Percentiles rank a stretch among this genome's conserved stretches.
These are phyloP conservation scores for Cladophialophora psammophila DNA, from an alignment of 2,329 filamentous ascomycete genomes.

Conservation along the genomic window DNA sequence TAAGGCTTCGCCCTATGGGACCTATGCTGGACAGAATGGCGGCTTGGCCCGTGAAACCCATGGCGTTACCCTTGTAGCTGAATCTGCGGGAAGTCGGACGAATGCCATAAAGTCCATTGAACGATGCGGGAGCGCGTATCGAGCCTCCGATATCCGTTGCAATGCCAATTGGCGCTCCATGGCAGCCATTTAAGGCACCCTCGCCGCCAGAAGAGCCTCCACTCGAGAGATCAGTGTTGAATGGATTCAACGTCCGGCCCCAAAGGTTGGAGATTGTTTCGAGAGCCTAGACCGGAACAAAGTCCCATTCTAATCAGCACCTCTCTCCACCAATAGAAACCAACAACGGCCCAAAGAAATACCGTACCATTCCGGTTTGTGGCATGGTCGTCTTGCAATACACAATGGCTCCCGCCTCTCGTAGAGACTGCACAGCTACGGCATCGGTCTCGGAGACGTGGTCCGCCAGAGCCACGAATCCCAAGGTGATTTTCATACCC, in stretches of 20 bases:
- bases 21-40: conserved; percentile 54
- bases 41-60: conserved; percentile 17
- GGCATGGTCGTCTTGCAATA: conserved; percentile 63
- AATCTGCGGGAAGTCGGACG: conserved; percentile 45
- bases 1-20: conserved; percentile 8
- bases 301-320: no score
- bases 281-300: conserved; percentile 40
- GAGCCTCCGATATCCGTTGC: conserved; percentile 64
- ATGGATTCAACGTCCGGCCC: conserved; percentile 58
- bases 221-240: conserved; percentile 56
- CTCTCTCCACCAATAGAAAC: no score
- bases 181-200: conserved; percentile 58
- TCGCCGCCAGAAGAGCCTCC: conserved; percentile 63
- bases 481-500: conserved; percentile 43
- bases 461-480: conserved; percentile 52
- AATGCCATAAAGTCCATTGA: conserved; percentile 58
- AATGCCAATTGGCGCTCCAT: conserved; percentile 59
- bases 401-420: conserved; percentile 55
- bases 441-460: conserved; percentile 41
- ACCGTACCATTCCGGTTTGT: conserved; percentile 52
- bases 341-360: no score
- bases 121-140: conserved; percentile 60
- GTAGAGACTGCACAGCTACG: conserved; percentile 41
- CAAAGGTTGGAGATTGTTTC: conserved; percentile 63
- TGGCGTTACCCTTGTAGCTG: conserved; percentile 30